phyloP scores from a whole-genome alignment of 2,329 filamentous ascomycete species.

The Rhytidhysteron rufulum region DNA sequence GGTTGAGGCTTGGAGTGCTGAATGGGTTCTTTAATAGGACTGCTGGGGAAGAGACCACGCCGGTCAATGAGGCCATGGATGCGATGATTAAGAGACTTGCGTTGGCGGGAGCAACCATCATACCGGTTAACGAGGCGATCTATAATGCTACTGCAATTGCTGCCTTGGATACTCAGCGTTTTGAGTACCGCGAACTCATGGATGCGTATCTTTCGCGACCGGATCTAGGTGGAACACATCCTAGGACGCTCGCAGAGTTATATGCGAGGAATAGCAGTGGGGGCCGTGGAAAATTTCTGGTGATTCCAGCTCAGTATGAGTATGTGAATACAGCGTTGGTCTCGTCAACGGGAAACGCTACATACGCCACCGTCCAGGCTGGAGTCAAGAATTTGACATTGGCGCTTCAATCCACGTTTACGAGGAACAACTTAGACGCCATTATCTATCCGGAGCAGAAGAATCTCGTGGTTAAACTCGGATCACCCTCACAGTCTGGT shows the following conservation, averaged over 20 bases:
- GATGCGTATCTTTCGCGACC: slow-evolving; percentile 52
- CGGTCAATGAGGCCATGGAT: slow-evolving; percentile 54
- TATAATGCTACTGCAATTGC: slow-evolving; percentile 53
- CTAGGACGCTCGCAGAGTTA: slow-evolving; percentile 47
- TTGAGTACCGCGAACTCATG: slow-evolving; percentile 56
- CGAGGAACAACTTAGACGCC: slow-evolving; percentile 49
- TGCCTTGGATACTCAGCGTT: slow-evolving; percentile 57
- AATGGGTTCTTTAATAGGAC: slow-evolving; percentile 58
- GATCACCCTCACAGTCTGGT: slow-evolving; percentile 54
- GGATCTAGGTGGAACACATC: slow-evolving; percentile 41
- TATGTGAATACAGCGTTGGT: slow-evolving; percentile 50
- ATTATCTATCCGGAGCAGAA: slow-evolving; percentile 63
- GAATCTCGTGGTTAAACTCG: slow-evolving; percentile 59
- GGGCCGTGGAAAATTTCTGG: slow-evolving; percentile 48
- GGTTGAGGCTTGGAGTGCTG: slow-evolving; percentile 47
- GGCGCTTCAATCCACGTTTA: slow-evolving; percentile 50
- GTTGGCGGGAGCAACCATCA: slow-evolving; percentile 46
- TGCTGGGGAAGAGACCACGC: slow-evolving; percentile 49
- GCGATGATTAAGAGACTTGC: slow-evolving; percentile 45
- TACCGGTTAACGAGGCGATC: slow-evolving; percentile 46
- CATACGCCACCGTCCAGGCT: slow-evolving; percentile 46
- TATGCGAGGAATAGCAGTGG: slow-evolving; percentile 38
- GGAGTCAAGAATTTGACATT: slow-evolving; percentile 53
- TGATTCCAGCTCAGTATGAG: slow-evolving; percentile 57
- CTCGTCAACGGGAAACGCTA: slow-evolving; percentile 51